These are phyloP conservation scores for Capsaspora owczarzaki DNA, from an alignment of 78 protist species.

Conservation along the genomic window DNA sequence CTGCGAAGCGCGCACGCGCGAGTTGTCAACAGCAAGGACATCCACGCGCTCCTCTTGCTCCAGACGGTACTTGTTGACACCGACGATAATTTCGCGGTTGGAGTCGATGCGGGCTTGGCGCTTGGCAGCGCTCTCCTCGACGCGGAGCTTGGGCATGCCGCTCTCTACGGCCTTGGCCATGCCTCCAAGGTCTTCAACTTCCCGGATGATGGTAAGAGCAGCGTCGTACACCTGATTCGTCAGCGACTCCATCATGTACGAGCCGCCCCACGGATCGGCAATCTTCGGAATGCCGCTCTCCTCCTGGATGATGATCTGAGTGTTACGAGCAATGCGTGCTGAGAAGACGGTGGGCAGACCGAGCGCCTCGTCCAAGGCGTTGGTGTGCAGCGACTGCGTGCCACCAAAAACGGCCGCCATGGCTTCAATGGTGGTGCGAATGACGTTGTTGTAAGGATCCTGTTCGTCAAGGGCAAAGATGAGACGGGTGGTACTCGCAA, in stretches of 20 bases:
- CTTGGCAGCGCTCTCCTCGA: constrained; percentile 90
- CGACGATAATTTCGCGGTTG: constrained; percentile 77
- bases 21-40: constrained; percentile 44
- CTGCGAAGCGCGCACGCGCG: constrained; percentile 16
- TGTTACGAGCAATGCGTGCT: constrained; percentile 93
- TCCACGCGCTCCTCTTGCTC: constrained; percentile 57
- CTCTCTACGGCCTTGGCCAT: constrained; percentile 79
- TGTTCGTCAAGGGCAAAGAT: background rate
- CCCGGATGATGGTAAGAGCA: constrained; percentile 39
- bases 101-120: constrained; percentile 91
- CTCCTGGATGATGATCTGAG: constrained; percentile 88
- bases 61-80: constrained; percentile 84
- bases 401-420: constrained; percentile 96
- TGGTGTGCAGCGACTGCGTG: constrained; percentile 91
- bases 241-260: constrained; percentile 87
- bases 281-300: constrained; percentile 76
- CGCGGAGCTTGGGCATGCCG: constrained; percentile 91
- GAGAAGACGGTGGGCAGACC: constrained; percentile 89
- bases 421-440: constrained; percentile 97
- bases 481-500: background rate
- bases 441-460: constrained; percentile 86
- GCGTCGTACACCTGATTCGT: constrained; percentile 66
- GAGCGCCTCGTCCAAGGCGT: constrained; percentile 86
- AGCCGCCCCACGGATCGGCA: constrained; percentile 93
- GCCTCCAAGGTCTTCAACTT: constrained; percentile 79